These are phyloP conservation scores for Spergularia azorica DNA, from an alignment of 179 eudicot genomes.

Conservation along the genomic window DNA sequence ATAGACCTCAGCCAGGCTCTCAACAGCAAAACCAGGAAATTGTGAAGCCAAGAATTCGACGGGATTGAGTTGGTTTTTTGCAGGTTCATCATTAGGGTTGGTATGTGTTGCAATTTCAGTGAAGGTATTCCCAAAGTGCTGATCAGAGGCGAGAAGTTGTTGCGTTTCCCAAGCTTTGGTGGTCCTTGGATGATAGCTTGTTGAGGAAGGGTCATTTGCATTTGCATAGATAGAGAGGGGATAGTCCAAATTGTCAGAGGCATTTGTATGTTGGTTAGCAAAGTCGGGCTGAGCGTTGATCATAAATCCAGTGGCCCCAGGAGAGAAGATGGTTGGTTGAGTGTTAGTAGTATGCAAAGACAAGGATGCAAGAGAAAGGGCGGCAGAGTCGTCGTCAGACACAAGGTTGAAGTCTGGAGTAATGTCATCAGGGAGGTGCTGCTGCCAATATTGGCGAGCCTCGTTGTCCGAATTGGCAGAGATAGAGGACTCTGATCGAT, in stretches of 20 bases:
- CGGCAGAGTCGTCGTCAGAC: constrained; percentile 53
- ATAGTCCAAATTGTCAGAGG: constrained; percentile 43
- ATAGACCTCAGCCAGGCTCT: constrained; percentile 89
- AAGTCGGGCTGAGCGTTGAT: constrained; percentile 52
- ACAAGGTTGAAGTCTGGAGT: constrained; percentile 83
- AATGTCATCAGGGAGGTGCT: constrained; percentile 94
- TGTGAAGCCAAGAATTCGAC: constrained; percentile 81
- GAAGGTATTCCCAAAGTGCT: constrained; percentile 43
- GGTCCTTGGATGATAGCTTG: constrained; percentile 38
- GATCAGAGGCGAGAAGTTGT: constrained; percentile 38
- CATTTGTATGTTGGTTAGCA: constrained; percentile 38
- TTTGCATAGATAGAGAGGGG: constrained; percentile 42
- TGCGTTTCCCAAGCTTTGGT: constrained; percentile 70
- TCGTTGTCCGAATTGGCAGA: constrained; percentile 65
- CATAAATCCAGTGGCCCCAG: constrained; percentile 23
- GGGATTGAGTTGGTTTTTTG: constrained; percentile 51
- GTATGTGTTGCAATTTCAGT: constrained; percentile 33
- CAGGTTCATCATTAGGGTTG: constrained; percentile 39
- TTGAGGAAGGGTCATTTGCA: constrained; percentile 48
- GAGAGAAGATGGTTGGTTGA: not conserved
- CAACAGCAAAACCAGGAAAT: constrained; percentile 94
- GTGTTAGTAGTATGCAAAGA: constrained; percentile 45
- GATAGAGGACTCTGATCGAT: constrained; percentile 75
- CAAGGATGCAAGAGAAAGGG: constrained; percentile 59
- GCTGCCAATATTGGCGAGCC: constrained; percentile 85